Evolutionary conservation across 805 yeast species (phyloP), one percentile per base, ranked within the genome.

Genomic region (Candida anglica): DNA sequence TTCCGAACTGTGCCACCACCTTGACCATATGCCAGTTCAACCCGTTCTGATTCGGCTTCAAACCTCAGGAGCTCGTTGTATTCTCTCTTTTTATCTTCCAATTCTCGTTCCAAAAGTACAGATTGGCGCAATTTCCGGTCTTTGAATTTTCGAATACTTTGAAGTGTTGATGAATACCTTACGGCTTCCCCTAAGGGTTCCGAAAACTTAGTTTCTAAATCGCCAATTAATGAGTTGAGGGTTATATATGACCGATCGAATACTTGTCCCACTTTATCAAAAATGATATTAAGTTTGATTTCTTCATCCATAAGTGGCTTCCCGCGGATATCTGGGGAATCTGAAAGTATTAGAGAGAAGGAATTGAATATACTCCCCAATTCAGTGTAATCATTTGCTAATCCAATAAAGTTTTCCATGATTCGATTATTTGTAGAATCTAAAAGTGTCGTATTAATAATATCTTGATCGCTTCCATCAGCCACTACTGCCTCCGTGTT

Each of bases 261-360:
- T 1, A 88, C 82, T 49, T 85, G 88, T 1, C 98, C 97, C 19
- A 87, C 75, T 41, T 79, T 77, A 52, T 93, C 98, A 40, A 86
- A 52, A 2, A 66, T 46, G 8, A 61, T 37, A 39, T 58, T 58
- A 14, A 63, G 38, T 32, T 60, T 60, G 5, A 46, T 44, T n/a
- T 49, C 56, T 1, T 55, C 58, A 5, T 52, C 53, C 11, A 15
- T 10, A 15, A 4, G 10, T 6, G 28, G 15, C n/a, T 34, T 37
- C 10, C 40, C 39, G 10, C 14, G 19, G 5, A 26, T n/a, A 3
- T 50, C 46, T 6, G 51, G 36, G 2, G 63, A 42, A 25, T 63
- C 71, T 2, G 61, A 52, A 16, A 64, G 40, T 7, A 79, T 66
- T 3, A 77, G 50, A 1, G 93, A 75, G 33, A 79, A 60, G 2